Percentiles rank a stretch among this genome's conserved stretches.
These are phyloP conservation scores for Mycotypha africana DNA, from an alignment of 371 early-diverging fungal species.

Conservation along the genomic window DNA sequence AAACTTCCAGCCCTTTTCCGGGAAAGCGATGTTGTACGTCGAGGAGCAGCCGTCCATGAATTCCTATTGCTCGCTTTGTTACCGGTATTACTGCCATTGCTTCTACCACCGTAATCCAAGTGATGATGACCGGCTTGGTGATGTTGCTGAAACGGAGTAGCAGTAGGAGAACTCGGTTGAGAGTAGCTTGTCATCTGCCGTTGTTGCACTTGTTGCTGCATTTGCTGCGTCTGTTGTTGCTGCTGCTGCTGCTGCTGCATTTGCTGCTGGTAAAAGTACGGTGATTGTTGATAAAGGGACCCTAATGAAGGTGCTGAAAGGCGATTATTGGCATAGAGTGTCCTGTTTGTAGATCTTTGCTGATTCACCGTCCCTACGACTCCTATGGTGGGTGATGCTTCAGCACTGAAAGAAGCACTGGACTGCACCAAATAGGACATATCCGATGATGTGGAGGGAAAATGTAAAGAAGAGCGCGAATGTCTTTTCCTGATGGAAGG, in stretches of 20 bases:
- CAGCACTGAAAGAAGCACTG: neutral
- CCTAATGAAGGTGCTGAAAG: slow-evolving; percentile 26
- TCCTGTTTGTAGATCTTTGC: slow-evolving; percentile 7
- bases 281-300: slow-evolving; percentile 15
- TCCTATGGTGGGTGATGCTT: neutral
- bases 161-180: slow-evolving; percentile 16
- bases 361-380: neutral
- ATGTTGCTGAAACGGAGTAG: too few species aligned
- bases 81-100: neutral
- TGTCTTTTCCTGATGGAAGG: slow-evolving; percentile 6
- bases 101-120: neutral
- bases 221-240: slow-evolving; percentile 1
- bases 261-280: slow-evolving; percentile 12
- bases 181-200: slow-evolving; percentile 5
- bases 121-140: too few species aligned
- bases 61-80: too few species aligned
- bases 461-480: slow-evolving; percentile 14
- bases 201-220: slow-evolving; percentile 3
- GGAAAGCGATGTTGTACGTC: slow-evolving; percentile 12
- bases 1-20: slow-evolving; percentile 10
- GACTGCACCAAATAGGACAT: slow-evolving; percentile 6
- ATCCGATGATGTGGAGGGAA: slow-evolving; percentile 5
- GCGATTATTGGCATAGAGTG: slow-evolving; percentile 19
- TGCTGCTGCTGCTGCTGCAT: slow-evolving; percentile 12
- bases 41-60: slow-evolving; percentile 3